Conservation (phyloP, 1,139 yeast species). For the Kodamaea derodonti region DNA sequence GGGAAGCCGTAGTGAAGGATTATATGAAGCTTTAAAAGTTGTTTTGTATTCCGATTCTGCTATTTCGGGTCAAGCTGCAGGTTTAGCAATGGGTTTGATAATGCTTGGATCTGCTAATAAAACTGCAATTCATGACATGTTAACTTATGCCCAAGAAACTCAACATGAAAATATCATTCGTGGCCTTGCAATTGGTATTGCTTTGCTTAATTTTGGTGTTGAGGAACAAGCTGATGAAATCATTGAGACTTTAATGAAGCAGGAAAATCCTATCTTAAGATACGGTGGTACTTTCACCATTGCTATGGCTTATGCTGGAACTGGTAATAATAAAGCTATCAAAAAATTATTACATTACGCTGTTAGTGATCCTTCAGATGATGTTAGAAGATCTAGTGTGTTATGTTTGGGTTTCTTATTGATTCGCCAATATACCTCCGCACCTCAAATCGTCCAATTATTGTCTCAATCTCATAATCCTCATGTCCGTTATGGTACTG, state of each 20-base stretch:
- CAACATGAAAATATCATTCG: constrained; percentile 94
- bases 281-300: constrained; percentile 95
- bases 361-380: constrained; percentile 95
- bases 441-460: constrained; percentile 91
- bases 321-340: constrained; percentile 86
- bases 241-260: constrained; percentile 63
- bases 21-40: constrained; percentile 80
- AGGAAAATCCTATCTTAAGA: constrained; percentile 81
- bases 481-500: constrained; percentile 97
- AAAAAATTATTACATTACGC: constrained; percentile 86
- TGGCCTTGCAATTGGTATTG: constrained; percentile 86
- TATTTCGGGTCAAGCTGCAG: constrained; percentile 95
- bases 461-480: constrained; percentile 95
- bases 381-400: constrained; percentile 95
- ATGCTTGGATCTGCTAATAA: constrained; percentile 92
- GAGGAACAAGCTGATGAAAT: constrained; percentile 78
- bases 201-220: constrained; percentile 79
- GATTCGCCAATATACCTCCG: constrained; percentile 86
- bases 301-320: constrained; percentile 96
- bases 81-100: constrained; percentile 91
- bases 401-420: constrained; percentile 90
- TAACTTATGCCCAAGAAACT: constrained; percentile 90
- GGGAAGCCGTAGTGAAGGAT: constrained; percentile 75
- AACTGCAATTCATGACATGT: constrained; percentile 74
- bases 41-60: constrained; percentile 91